Conservation (phyloP, 352 stramenopile species). For the Globisporangium mamillatum region DNA sequence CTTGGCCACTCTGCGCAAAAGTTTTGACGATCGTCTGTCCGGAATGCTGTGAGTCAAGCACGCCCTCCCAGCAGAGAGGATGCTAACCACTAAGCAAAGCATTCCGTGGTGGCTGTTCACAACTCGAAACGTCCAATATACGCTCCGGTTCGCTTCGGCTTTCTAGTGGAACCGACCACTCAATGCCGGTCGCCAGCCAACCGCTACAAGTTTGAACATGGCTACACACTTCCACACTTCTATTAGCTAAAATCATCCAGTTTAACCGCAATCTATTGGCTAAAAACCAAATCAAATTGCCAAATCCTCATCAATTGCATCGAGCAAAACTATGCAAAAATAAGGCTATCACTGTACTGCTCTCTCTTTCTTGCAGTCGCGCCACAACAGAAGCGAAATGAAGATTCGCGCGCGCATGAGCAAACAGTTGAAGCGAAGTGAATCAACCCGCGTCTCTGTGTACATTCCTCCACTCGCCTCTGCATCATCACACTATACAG, state of each 20-base stretch:
- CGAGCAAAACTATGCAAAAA: background rate
- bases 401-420: slow-evolving; percentile 5
- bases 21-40: background rate
- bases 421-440: background rate
- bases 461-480: background rate
- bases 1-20: background rate
- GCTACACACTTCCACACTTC: background rate
- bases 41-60: background rate
- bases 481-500: background rate
- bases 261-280: background rate
- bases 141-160: too few relatives aligned
- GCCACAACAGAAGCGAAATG: slow-evolving; percentile 8
- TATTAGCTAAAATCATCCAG: background rate
- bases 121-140: background rate
- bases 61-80: too few relatives aligned
- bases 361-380: background rate
- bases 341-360: background rate
- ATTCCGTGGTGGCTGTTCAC: background rate
- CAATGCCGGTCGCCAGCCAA: background rate
- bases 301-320: background rate
- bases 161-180: too few relatives aligned
- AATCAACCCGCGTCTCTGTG: background rate
- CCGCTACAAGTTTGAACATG: background rate
- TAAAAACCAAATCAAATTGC: background rate
- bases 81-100: too few relatives aligned